A percentile compares a stretch with the other conserved stretches of the same genome.
Evolutionary conservation across 2,329 filamentous ascomycete species (phyloP).

Genomic region (Dactylellina parvicollis): DNA sequence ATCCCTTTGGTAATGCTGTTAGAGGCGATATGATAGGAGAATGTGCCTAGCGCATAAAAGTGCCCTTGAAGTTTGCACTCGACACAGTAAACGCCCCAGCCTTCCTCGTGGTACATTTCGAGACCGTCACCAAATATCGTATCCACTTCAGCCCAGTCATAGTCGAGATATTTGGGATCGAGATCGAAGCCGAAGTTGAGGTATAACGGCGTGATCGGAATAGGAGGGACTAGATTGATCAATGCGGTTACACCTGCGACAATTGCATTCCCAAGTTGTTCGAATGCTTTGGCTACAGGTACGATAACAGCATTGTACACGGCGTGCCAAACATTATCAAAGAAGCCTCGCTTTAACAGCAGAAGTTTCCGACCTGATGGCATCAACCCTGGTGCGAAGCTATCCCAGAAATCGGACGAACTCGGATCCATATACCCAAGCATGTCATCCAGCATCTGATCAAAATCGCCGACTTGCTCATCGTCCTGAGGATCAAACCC

Average conservation of each 20-base stretch:
- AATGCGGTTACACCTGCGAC: background rate
- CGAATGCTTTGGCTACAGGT: background rate
- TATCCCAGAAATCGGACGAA: background rate
- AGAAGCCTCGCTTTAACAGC: background rate
- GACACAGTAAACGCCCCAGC: background rate
- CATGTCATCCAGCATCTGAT: conserved; percentile 2
- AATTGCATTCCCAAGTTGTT: background rate
- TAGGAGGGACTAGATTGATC: background rate
- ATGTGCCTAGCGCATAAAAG: background rate
- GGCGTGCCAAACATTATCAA: background rate
- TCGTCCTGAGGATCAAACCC: background rate
- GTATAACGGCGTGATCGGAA: background rate
- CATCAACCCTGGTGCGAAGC: background rate
- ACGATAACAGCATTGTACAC: background rate
- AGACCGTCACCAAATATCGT: background rate
- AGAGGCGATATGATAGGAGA: background rate
- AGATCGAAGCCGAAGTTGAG: background rate
- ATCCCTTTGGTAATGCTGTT: background rate
- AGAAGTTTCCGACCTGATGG: background rate
- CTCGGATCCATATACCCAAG: background rate
- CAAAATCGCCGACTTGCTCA: background rate
- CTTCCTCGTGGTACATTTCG: background rate
- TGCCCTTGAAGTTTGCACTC: background rate
- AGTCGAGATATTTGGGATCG: background rate
- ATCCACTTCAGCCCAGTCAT: background rate